phyloP scores from a whole-genome alignment of 345 rosid species.

The Nephelium lappaceum region DNA sequence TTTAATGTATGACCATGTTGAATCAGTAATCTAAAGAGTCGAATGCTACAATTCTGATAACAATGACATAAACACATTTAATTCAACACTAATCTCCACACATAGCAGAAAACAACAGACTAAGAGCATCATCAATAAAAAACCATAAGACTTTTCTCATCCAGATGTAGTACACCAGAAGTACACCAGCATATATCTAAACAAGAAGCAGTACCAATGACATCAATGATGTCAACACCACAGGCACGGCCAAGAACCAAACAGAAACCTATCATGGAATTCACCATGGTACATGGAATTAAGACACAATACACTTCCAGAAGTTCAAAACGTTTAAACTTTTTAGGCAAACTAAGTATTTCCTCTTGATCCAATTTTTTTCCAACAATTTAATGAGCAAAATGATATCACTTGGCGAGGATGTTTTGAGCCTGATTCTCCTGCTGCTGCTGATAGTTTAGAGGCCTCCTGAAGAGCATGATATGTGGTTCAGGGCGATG shows the following conservation, averaged over 20 bases:
- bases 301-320: constrained; percentile 12
- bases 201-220: constrained; percentile 13
- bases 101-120: neutral
- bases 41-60: neutral
- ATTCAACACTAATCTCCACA: neutral
- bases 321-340: constrained; percentile 6
- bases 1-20: neutral
- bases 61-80: neutral
- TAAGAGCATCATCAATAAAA: constrained; percentile 5
- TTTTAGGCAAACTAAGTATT: neutral
- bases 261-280: constrained; percentile 8
- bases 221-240: constrained; percentile 13
- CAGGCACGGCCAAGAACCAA: neutral
- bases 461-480: constrained; percentile 92
- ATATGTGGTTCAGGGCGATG: constrained; percentile 99
- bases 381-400: neutral
- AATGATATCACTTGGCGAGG: constrained; percentile 50
- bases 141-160: constrained; percentile 7
- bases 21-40: neutral
- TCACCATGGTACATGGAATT: constrained; percentile 21
- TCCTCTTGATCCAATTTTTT: constrained; percentile 12
- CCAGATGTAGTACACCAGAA: constrained; percentile 21
- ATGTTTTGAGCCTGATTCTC: constrained; percentile 62
- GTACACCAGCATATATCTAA: constrained; percentile 19
- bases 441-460: constrained; percentile 92